Base-by-base conservation (phyloP, 2,329 filamentous ascomycete genomes). In the Ophiocordyceps camponoti-leonardi region DNA sequence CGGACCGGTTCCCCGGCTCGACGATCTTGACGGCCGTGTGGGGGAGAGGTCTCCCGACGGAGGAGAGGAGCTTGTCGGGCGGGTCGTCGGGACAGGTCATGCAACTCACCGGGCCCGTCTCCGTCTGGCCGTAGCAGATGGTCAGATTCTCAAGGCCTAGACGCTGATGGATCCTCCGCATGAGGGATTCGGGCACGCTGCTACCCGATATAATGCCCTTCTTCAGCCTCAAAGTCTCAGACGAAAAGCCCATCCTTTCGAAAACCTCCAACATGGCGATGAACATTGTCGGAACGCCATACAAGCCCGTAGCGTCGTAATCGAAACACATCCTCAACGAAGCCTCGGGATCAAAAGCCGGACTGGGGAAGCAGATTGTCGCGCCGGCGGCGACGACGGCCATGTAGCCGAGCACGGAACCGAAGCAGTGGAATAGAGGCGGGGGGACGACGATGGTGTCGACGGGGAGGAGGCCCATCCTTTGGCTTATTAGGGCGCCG, bases 121-220 rank as follows among this genome's bases (percentile, higher is more conserved):
- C 88, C 1, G 88, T 95, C 87, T 94, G 94, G 49, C 88, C 88
- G 61, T 95, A 96, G 68, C 88, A 94, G 51, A 94, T 95, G 0
- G 88, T 90, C 20, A 96, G 65, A 46, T 94, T 83, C 0, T 72
- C 75, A 18, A 96, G 67, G 43, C 92, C 92, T 10, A 96, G 68
- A 2, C 67, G 71, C 22, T 71, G 71, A 59, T 90, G 83, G 7
- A 96, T 65, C 48, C 75, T 77, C 18, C 73, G 71, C 85, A 93
- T 94, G 26, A 95, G 69, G 45, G 84, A 74, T 19, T 81, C 77
- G 0, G 92, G 90, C 2, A 96, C 81, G n/a, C 79, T 83, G 46
- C 77, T 83, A 0, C 92, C 92, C 0, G 90, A 86, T 12, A 83
- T 87, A 53, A 96, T 95, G 28, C 92, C 92, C n/a, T 90, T 96